Base-by-base conservation (phyloP, 805 yeast species). In the Suhomyces pyralidae region DNA sequence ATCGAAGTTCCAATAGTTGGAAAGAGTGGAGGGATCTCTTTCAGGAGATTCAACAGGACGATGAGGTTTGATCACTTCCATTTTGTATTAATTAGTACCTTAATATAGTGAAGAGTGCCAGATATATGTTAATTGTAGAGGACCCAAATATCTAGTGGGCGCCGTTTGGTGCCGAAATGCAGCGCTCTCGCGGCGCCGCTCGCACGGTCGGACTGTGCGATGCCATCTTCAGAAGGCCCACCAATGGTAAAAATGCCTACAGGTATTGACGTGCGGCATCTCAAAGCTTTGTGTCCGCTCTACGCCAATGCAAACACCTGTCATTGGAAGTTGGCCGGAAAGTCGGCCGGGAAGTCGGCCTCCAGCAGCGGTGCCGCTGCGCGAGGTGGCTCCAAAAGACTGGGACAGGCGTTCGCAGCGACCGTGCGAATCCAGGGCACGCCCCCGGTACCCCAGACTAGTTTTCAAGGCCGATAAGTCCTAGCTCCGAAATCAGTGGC, bases 21-120 rank as follows among this genome's bases (percentile, higher is more conserved):
- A 70, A 46, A 84, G 74, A 2, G 97, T 88, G 1, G 96, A 86
- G 22, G 87, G 86, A 67, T 91, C 97, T 9, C 64, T 52, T 59
- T 84, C 89, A 3, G 90, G 81, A 1, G 79, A 76, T 17, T 36
- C 52, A 7, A 50, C 52, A 1, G 81, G 81, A 26, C 70, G 60
- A 53, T 68, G 61, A 15, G 46, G 47, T 25, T 53, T 48, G 40
- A 53, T 51, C 30, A 53, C 50, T 36, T 56, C 51, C 59, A 56
- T 56, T 19, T 45, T 26, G 22, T 36, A 3, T 19, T 5, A 17
- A 8, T n/a, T 12, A 12, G n/a, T 30, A 30, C 5, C 2, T 30
- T 26, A 7, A 22, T 26, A 34, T 7, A n/a, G 1, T 14, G 24
- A 7, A 9, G 9, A 38, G 9, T 17, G 22, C 7, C 42, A 38